Evolutionary conservation across 1,284 basidiomycete genomes (phyloP), one percentile per base, ranked within the genome.

Genomic region (Cryptococcus maquisensis): DNA sequence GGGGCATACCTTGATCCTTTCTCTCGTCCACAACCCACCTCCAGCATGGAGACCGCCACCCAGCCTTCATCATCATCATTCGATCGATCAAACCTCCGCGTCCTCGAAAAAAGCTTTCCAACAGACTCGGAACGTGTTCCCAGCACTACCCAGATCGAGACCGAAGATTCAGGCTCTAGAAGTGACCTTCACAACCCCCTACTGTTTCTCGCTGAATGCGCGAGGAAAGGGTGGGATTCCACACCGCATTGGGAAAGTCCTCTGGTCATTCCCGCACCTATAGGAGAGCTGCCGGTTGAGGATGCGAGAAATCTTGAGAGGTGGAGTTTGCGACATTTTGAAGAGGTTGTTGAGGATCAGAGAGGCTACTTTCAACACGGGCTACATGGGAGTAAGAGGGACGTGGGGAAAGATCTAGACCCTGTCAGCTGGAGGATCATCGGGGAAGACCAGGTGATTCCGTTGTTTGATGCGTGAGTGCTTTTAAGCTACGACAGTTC

Each of bases 121-220:
- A 56, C 50, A 2, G 54, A 45, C 7, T 37, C 47, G n/a, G 54
- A 56, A 23, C 49, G 44, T 3, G 39, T 40, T 2, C 24, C 38
- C 28, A 10, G 10, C 28, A 8, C 28, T 32, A 8, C 28, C 10
- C 28, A 32, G 28, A 32, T 32, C 28, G 28, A 32, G 7, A 10
- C 28, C 10, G 10, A 35, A 36, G 49, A 43, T 36, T 46, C 45
- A 20, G 47, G 36, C 3, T 24, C 37, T 10, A 45, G 45, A 12
- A 43, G 32, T 16, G 48, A 52, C 36, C 49, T 56, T 20, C 49
- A 56, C 15, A 56, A 56, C 39, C 54, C 54, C 4, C 24, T 56
- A 10, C 45, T 52, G 1, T 56, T 56, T 28, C 26, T 56, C 36
- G 54, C 54, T 12, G 54, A 56, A 37, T 56, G 54, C 18, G 49